phyloP scores from a whole-genome alignment of 139 green algal species.

The Chlamydomonas asymmetrica region DNA sequence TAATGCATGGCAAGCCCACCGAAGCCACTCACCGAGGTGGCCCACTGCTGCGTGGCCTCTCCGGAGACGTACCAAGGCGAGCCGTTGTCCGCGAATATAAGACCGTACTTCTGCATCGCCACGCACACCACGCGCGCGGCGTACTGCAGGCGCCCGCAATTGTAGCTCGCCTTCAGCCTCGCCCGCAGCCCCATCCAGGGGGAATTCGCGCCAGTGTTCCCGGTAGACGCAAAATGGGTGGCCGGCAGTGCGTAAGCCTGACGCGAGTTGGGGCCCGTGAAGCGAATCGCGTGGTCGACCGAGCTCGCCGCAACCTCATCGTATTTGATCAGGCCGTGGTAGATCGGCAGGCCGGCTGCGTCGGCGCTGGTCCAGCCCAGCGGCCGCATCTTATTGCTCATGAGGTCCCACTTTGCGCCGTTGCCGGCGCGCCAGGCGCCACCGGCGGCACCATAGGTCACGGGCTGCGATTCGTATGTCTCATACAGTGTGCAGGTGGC shows the following conservation, averaged over 20 bases:
- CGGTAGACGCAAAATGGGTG: slow-evolving; percentile 22
- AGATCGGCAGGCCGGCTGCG: slow-evolving; percentile 37
- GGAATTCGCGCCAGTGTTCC: slow-evolving; percentile 10
- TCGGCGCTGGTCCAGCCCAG: slow-evolving; percentile 43
- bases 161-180: slow-evolving; percentile 28
- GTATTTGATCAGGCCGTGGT: slow-evolving; percentile 26
- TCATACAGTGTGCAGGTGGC: slow-evolving; percentile 43
- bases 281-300: slow-evolving; percentile 41
- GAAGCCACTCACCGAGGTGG: neutral
- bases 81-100: slow-evolving; percentile 46
- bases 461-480: too few species aligned
- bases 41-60: neutral
- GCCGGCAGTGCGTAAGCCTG: slow-evolving; percentile 24
- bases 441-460: neutral
- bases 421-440: neutral
- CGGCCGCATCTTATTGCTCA: slow-evolving; percentile 13
- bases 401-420: slow-evolving; percentile 23
- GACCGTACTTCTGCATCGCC: slow-evolving; percentile 41
- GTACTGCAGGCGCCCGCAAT: slow-evolving; percentile 12
- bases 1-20: neutral
- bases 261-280: slow-evolving; percentile 33
- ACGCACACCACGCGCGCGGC: slow-evolving; percentile 24
- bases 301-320: slow-evolving; percentile 11
- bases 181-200: slow-evolving; percentile 40
- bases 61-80: slow-evolving; percentile 31